Percentiles rank a stretch among this genome's conserved stretches.
These are phyloP conservation scores for Croton laevigatus DNA, from an alignment of 441 rosid species.

Conservation along the genomic window DNA sequence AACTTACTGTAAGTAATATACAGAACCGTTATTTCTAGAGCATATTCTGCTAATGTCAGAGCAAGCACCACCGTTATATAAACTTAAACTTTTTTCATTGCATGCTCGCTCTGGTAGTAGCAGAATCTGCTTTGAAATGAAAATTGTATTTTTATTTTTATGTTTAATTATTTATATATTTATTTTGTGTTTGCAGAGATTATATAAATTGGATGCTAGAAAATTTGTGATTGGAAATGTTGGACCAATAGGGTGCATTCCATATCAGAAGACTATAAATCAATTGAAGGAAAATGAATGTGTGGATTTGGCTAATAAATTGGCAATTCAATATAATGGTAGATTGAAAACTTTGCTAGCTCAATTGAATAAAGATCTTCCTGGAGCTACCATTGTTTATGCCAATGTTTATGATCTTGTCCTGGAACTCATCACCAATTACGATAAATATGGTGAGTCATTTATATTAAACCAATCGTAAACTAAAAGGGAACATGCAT, in stretches of 20 bases:
- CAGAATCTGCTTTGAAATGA: too few relatives aligned
- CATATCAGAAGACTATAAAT: conserved; percentile 73
- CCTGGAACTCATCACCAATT: conserved; percentile 78
- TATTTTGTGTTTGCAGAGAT: conserved; percentile 48
- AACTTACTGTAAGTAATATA: conserved; percentile 58
- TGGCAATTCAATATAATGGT: conserved; percentile 67
- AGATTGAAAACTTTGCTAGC: conserved; percentile 49
- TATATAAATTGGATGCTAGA: conserved; percentile 72
- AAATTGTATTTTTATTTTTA: not conserved
- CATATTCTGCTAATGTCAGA: too few relatives aligned
- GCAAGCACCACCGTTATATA: too few relatives aligned
- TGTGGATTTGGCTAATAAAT: conserved; percentile 69
- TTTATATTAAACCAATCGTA: too few relatives aligned
- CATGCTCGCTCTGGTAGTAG: too few relatives aligned
- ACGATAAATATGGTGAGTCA: conserved; percentile 54
- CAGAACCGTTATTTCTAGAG: too few relatives aligned
- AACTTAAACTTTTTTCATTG: too few relatives aligned
- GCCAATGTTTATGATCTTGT: conserved; percentile 76
- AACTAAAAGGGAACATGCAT: too few relatives aligned
- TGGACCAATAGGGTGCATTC: conserved; percentile 89
- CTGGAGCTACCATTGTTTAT: conserved; percentile 58
- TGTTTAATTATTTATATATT: not conserved
- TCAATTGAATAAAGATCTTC: conserved; percentile 58
- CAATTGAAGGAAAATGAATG: conserved; percentile 56
- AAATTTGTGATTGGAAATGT: conserved; percentile 78